Conservation (phyloP, 768 basidiomycete species). For the Auriscalpium vulgare region DNA sequence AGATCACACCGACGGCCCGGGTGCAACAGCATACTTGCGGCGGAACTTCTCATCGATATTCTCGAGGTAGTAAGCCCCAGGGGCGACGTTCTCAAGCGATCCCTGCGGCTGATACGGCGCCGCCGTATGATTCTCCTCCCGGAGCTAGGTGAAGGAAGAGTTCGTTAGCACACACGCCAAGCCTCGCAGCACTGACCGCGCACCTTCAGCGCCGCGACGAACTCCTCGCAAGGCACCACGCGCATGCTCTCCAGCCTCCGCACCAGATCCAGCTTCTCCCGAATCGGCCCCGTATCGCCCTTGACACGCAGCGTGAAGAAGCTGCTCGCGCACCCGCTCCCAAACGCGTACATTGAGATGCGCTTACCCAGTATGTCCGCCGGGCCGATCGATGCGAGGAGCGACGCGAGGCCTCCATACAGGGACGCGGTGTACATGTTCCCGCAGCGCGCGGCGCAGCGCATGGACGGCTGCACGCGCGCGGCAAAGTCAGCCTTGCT, state of each 20-base stretch:
- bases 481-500: conserved; percentile 68
- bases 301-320: conserved; percentile 85
- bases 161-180: conserved; percentile 1
- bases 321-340: conserved; percentile 85
- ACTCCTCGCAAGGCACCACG: conserved; percentile 85
- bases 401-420: conserved; percentile 86
- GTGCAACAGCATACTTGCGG: conserved; percentile 55
- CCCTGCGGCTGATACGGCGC: conserved; percentile 78
- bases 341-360: conserved; percentile 88
- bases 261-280: conserved; percentile 70
- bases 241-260: conserved; percentile 75
- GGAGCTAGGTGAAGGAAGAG: conserved; percentile 47
- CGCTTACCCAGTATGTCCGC: conserved; percentile 70
- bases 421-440: conserved; percentile 98
- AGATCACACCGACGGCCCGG: no score
- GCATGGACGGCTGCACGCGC: conserved; percentile 75
- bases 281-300: conserved; percentile 78
- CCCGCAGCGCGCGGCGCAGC: conserved; percentile 81
- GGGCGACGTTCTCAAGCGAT: conserved; percentile 85
- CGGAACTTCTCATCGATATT: conserved; percentile 85
- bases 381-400: conserved; percentile 66
- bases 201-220: conserved; percentile 73
- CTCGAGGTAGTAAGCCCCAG: conserved; percentile 87
- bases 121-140: conserved; percentile 94
- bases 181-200: conserved; percentile 18